Percentiles rank a stretch among this genome's conserved stretches.
These are phyloP conservation scores for Babesia microti DNA, from an alignment of 169 alveolate species.

Conservation along the genomic window DNA sequence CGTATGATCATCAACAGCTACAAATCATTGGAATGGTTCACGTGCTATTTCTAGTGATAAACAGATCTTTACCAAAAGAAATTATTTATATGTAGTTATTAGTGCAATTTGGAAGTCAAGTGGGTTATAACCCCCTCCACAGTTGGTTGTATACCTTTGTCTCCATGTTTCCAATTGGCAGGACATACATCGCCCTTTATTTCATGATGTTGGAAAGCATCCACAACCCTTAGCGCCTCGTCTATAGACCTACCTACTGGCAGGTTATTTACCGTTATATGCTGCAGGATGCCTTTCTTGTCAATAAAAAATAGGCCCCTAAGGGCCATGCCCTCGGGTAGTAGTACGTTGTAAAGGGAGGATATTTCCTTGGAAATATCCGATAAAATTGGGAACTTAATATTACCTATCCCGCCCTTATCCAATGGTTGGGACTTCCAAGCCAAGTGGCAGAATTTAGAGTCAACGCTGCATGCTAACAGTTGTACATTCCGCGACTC, in stretches of 20 bases:
- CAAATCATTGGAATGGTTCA: too few species aligned
- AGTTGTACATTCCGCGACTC: constrained; percentile 80
- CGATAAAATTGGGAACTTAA: constrained; percentile 84
- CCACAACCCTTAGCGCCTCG: constrained; percentile 89
- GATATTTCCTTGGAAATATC: constrained; percentile 84
- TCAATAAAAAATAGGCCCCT: constrained; percentile 98
- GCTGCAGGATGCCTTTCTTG: constrained; percentile 88
- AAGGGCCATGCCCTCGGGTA: constrained; percentile 85
- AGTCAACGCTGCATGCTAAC: constrained; percentile 93
- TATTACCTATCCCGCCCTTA: constrained; percentile 96
- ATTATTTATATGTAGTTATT: too few species aligned
- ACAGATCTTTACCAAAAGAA: too few species aligned
- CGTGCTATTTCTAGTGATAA: too few species aligned
- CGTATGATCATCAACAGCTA: too few species aligned
- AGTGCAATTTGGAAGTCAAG: constrained; percentile 30
- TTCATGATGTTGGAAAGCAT: constrained; percentile 91
- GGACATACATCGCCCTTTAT: constrained; percentile 98
- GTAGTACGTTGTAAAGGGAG: constrained; percentile 82
- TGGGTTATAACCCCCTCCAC: constrained; percentile 75
- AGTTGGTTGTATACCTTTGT: constrained; percentile 87
- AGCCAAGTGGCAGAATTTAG: constrained; percentile 89
- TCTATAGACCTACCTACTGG: constrained; percentile 98
- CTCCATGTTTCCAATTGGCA: constrained; percentile 95
- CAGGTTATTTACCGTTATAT: constrained; percentile 85
- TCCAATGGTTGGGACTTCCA: constrained; percentile 88